Base-by-base conservation (phyloP, 805 yeast genomes). In the Myxozyma neglecta region DNA sequence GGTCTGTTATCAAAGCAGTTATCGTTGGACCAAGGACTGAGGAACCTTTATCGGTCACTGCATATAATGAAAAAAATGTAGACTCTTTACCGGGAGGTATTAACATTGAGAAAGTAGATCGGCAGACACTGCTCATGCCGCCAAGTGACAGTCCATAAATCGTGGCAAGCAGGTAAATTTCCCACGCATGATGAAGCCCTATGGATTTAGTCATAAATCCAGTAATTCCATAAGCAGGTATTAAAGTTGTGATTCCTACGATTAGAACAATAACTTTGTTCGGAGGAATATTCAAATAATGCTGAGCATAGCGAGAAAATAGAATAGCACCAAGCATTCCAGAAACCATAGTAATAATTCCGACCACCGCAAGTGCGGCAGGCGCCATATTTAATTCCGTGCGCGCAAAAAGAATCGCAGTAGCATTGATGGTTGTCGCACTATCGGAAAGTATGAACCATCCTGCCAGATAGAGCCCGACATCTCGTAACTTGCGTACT, bases 371-470 rank as follows among this genome's bases (percentile, higher is more conserved):
- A 44, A 89, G 75, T 44, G 83, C 81, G 35, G 88, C 79, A 1
- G 92, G 85, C 3, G 82, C 75, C 94, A 88, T 89, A 45, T 80
- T 77, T 32, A 88, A 74, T 63, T 88, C 87, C 0, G 89, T 82
- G 56, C 85, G 84, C 1, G 94, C 89, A 75, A 88, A 88, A 43
- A 88, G 71, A 36, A 89, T 84, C 0, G 94, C 93, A 0, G 94
- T 86, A 0, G 91, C 85, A 71, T 88, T 88, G 59, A 88, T 88
- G 0, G 94, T 89, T 0, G 92, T 87, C 10, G 87, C 75, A 0
- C 90, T 85, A 70, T 89, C 96, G 20, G 89, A 83, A 1, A 88
- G 77, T 48, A 89, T 80, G 67, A 88, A 88, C 96, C 96, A 88
- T 0, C 89, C 91, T 0, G 83, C 52, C 9, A 88, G 74, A 66